Evolutionary conservation across 148 eudicot species (phyloP), one percentile per base, ranked within the genome.

Genomic region (Agrostemma githago): DNA sequence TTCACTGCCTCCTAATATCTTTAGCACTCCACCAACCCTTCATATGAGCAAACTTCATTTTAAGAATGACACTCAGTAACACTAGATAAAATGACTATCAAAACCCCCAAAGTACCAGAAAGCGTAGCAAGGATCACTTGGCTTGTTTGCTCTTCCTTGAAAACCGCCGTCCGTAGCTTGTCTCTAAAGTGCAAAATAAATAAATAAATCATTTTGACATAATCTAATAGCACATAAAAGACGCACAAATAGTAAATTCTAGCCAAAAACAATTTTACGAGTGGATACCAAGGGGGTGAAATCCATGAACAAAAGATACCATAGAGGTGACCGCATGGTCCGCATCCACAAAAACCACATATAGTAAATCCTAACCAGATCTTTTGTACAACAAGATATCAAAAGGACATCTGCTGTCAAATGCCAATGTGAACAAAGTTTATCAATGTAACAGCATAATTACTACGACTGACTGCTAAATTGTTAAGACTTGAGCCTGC

Each of bases 101-200:
- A 20, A 11, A 40, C 26, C 21, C 2, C 4, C 14, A 20, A 66
- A 17, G 19, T 80, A 94, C 98, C 97, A 94, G 81, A 94, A 94
- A 74, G 90, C 97, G 80, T 94, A 94, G 72, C 98, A 94, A 5
- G 98, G 85, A 74, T 94, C 98, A 73, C 82, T 85, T 21, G 87
- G 82, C 83, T 94, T 94, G 83, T 91, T 94, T 20, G 80, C 61
- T 71, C 98, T 83, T 69, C 97, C 97, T 51, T 89, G 95, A 79
- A 88, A 91, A 71, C 97, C 98, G 81, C 97, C 98, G 83, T 89
- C 93, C 12, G 16, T 41, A 79, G 90, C 89, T 80, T 91, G 98
- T 81, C 92, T 94, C 98, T 94, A 54, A 63, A 76, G 53, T 77
- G 48, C 74, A 73, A 12, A 6, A 19, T 1, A 16, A 58, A 11